Base-by-base conservation (phyloP, 495 filamentous ascomycete species). In the Penicillium paxilli region DNA sequence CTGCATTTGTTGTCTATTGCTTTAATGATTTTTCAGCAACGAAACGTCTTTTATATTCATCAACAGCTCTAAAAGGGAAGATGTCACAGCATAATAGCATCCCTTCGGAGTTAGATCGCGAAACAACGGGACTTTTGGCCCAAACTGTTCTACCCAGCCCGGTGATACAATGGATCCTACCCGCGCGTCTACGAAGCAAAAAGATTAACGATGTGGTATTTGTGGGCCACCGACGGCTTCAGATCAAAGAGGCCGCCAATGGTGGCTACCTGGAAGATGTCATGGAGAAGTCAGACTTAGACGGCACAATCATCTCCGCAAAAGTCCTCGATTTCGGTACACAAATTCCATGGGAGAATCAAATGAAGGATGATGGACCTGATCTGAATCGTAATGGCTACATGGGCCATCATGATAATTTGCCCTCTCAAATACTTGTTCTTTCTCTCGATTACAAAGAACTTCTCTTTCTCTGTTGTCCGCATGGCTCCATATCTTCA, bases 171-270 rank as follows among this genome's bases (percentile, higher is more conserved):
- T 87, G 82, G 69, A 89, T 97, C 32, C 69, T 96, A 11, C 92
- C 93, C 9, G 90, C 87, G 8, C 82, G 87, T 52, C 78, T 98
- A 46, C 78, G 91, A 38, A 83, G 83, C 51, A 72, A 75, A 44
- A 64, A 80, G 8, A 79, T 83, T 50, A 92, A 96, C 49, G 92
- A 98, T 77, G 88, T 97, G 56, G 86, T 92, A n/a, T 92, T 97
- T 55, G 81, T 98, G 42, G 85, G 89, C 32, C 88, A 91, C 68
- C 67, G 86, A 70, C 64, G 59, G 12, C 37, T 78, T 37, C 82
- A 90, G 45, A 82, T 98, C 56, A 86, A 77, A 58, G 74, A 87
- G 58, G 84, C 70, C 70, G 88, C 61, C 66, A 70, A 37, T 52
- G 72, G 55, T 73, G 87, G 73, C 12, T 84, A 84, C 52, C 79